These are phyloP conservation scores for Scenedesmus sp. DNA, from an alignment of 163 green algal genomes.

Conservation along the genomic window DNA sequence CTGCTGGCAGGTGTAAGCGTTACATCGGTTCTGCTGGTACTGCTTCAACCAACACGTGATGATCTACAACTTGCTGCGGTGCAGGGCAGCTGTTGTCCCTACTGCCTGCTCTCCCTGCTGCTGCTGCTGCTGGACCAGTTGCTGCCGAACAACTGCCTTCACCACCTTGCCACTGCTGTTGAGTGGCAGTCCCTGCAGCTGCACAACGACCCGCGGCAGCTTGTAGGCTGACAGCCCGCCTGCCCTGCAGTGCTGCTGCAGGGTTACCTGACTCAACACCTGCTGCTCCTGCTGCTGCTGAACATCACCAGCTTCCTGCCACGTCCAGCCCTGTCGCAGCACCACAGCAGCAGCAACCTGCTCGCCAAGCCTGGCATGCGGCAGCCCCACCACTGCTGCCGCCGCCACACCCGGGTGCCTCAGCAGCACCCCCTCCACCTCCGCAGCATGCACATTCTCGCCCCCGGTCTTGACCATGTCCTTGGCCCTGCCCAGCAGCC, in stretches of 20 bases:
- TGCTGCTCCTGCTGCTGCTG: conserved; percentile 35
- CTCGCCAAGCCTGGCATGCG: conserved; percentile 82
- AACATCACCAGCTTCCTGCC: not conserved
- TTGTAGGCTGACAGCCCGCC: conserved; percentile 66
- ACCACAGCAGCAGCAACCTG: conserved; percentile 71
- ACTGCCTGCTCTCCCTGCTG: not conserved
- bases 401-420: conserved; percentile 71
- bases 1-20: too few species aligned
- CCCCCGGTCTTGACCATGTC: conserved; percentile 91
- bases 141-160: conserved; percentile 26
- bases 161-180: conserved; percentile 58
- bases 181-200: conserved; percentile 55
- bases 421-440: conserved; percentile 84
- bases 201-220: conserved; percentile 60
- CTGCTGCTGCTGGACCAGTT: conserved; percentile 9
- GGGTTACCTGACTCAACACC: conserved; percentile 14
- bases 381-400: conserved; percentile 84
- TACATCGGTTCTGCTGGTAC: too few species aligned
- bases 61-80: not conserved
- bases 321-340: conserved; percentile 61
- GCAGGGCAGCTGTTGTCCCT: not conserved
- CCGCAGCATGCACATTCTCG: conserved; percentile 90
- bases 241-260: conserved; percentile 59
- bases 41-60: too few species aligned
- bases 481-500: conserved; percentile 86